Percentiles rank a stretch among this genome's conserved stretches.
Evolutionary conservation across 805 yeast species (phyloP).

Genomic region (Candida ortonii): DNA sequence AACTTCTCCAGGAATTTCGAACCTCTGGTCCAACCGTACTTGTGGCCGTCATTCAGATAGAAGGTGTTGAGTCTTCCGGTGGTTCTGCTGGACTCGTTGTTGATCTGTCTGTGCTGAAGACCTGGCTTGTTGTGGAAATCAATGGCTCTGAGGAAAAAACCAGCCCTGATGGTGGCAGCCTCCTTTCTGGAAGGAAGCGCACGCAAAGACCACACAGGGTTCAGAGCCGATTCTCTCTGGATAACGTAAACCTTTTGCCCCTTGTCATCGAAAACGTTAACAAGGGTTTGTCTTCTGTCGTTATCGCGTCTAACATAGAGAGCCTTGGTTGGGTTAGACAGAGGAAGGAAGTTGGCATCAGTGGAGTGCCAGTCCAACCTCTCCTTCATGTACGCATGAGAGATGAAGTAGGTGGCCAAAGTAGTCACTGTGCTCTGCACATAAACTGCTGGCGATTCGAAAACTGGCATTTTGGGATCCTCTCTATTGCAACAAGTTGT

Average conservation of each 20-base stretch:
- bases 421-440: slow-evolving; percentile 40
- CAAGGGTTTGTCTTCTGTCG: slow-evolving; percentile 40
- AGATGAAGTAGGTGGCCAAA: slow-evolving; percentile 40
- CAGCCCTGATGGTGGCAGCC: slow-evolving; percentile 50
- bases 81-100: slow-evolving; percentile 33
- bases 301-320: slow-evolving; percentile 50
- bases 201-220: slow-evolving; percentile 53
- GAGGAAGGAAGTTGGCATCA: slow-evolving; percentile 41
- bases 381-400: slow-evolving; percentile 39
- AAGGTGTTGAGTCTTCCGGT: slow-evolving; percentile 46
- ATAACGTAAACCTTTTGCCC: slow-evolving; percentile 46
- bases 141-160: slow-evolving; percentile 42
- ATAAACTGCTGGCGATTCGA: slow-evolving; percentile 48
- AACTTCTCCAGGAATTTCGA: slow-evolving; percentile 51
- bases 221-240: slow-evolving; percentile 46
- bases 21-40: slow-evolving; percentile 55
- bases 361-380: slow-evolving; percentile 38
- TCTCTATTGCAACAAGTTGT: slow-evolving; percentile 1
- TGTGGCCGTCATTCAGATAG: slow-evolving; percentile 49
- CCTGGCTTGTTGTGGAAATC: slow-evolving; percentile 48
- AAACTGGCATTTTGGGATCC: slow-evolving; percentile 34
- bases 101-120: slow-evolving; percentile 43
- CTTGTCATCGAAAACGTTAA: slow-evolving; percentile 47
- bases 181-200: slow-evolving; percentile 44
- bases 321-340: slow-evolving; percentile 38